These are phyloP conservation scores for Penicillium sp. DNA, from an alignment of 2,329 filamentous ascomycete species.

Conservation along the genomic window DNA sequence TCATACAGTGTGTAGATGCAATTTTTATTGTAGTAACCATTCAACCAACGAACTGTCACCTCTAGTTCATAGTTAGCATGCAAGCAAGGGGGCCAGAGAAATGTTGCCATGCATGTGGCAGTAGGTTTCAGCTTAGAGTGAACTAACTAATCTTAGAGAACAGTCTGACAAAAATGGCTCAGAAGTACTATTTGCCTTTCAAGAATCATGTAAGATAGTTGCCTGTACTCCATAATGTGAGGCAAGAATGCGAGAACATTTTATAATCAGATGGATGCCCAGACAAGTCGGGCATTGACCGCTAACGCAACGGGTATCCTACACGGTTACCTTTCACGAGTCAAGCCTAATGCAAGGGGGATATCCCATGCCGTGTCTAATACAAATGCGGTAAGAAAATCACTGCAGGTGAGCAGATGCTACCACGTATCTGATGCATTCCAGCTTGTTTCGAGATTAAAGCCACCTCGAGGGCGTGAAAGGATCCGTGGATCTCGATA, in stretches of 20 bases:
- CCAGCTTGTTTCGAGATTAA: background rate
- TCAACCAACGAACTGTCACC: too few species aligned
- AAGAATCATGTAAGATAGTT: background rate
- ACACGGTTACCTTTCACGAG: background rate
- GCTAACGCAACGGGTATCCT: background rate
- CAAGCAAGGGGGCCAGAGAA: background rate
- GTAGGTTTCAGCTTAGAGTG: too few species aligned
- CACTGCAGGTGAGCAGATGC: background rate
- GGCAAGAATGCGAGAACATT: background rate
- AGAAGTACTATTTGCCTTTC: background rate
- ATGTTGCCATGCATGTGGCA: background rate
- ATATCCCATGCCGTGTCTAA: too few species aligned
- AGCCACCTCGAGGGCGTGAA: background rate
- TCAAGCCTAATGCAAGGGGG: background rate
- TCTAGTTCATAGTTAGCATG: too few species aligned
- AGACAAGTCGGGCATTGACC: too few species aligned
- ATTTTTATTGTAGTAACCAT: background rate
- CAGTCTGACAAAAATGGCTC: background rate
- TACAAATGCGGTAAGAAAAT: too few species aligned
- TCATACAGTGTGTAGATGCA: background rate
- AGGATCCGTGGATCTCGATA: background rate
- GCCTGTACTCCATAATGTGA: background rate
- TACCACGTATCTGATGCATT: background rate
- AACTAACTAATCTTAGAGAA: background rate
- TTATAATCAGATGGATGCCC: background rate